Evolutionary conservation across 2,329 filamentous ascomycete species (phyloP).

Genomic region (Alternaria ventricosa): DNA sequence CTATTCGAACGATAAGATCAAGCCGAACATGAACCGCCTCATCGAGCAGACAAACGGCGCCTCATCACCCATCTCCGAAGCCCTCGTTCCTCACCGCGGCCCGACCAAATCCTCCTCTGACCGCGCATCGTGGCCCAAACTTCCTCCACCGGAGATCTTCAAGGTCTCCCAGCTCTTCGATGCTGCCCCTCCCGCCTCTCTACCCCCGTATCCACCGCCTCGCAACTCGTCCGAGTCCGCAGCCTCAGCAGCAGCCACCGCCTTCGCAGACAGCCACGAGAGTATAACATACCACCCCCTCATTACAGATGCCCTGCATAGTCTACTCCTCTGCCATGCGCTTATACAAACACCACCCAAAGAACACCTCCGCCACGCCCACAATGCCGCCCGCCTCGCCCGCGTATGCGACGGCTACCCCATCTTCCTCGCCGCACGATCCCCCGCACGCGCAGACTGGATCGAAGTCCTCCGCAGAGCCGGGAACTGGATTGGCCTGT

Average conservation of each 20-base stretch:
- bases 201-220: slow-evolving; percentile 69
- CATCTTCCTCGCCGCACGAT: slow-evolving; percentile 75
- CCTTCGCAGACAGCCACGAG: slow-evolving; percentile 61
- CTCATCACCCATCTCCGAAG: slow-evolving; percentile 43
- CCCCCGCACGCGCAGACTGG: slow-evolving; percentile 79
- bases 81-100: slow-evolving; percentile 53
- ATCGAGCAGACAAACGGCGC: slow-evolving; percentile 31
- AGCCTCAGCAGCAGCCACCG: slow-evolving; percentile 43
- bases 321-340: slow-evolving; percentile 77
- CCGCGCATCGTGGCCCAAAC: slow-evolving; percentile 52
- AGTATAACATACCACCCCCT: slow-evolving; percentile 81
- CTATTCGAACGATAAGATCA: slow-evolving; percentile 20
- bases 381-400: slow-evolving; percentile 79
- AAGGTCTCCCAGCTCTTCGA: slow-evolving; percentile 72
- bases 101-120: slow-evolving; percentile 38
- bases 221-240: slow-evolving; percentile 33
- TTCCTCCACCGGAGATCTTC: slow-evolving; percentile 60
- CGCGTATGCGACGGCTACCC: slow-evolving; percentile 81
- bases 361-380: slow-evolving; percentile 78
- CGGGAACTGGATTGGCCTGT: slow-evolving; percentile 73
- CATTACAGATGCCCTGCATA: slow-evolving; percentile 78
- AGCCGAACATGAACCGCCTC: slow-evolving; percentile 31
- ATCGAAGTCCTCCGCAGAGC: slow-evolving; percentile 73
- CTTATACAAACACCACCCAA: slow-evolving; percentile 79
- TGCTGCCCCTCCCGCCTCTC: slow-evolving; percentile 67